phyloP scores from a whole-genome alignment of 495 filamentous ascomycete species.

The Aspergillus bridgeri region DNA sequence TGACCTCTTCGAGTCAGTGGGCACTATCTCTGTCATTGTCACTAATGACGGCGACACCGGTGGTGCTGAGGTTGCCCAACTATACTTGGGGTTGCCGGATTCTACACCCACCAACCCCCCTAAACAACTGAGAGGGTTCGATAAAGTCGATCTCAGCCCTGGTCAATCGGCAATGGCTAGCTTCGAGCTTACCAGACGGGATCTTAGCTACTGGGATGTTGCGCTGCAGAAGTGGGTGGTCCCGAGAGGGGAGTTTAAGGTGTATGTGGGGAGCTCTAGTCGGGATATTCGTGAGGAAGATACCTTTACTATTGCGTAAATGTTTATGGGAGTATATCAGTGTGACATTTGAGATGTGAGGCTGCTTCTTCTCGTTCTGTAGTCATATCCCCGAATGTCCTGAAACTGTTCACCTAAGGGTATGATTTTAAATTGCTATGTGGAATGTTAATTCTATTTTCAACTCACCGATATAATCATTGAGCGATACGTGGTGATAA shows the following conservation, averaged over 20 bases:
- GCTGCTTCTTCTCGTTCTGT: no score
- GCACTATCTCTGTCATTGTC: constrained; percentile 39
- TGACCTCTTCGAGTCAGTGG: neutral
- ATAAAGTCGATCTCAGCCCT: constrained; percentile 55
- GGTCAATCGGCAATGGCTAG: constrained; percentile 50
- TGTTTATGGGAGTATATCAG: no score
- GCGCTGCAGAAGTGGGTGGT: constrained; percentile 71
- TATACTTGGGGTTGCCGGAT: constrained; percentile 38
- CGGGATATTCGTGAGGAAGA: neutral
- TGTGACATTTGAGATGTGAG: no score
- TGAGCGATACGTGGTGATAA: no score
- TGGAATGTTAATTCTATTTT: no score
- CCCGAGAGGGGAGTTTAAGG: constrained; percentile 28
- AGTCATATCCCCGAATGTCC: no score
- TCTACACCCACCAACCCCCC: constrained; percentile 6
- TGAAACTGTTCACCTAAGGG: no score
- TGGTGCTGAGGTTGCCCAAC: constrained; percentile 54
- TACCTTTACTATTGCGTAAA: neutral
- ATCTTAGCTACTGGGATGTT: constrained; percentile 72
- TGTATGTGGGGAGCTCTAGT: constrained; percentile 12
- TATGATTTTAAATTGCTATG: no score
- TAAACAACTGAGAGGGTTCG: constrained; percentile 58
- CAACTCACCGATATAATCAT: no score
- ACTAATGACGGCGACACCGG: constrained; percentile 47
- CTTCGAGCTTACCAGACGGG: constrained; percentile 64